Percentiles rank a stretch among this genome's conserved stretches.
Conservation (phyloP, 129 eudicot genomes). For the Lactuca saligna region DNA sequence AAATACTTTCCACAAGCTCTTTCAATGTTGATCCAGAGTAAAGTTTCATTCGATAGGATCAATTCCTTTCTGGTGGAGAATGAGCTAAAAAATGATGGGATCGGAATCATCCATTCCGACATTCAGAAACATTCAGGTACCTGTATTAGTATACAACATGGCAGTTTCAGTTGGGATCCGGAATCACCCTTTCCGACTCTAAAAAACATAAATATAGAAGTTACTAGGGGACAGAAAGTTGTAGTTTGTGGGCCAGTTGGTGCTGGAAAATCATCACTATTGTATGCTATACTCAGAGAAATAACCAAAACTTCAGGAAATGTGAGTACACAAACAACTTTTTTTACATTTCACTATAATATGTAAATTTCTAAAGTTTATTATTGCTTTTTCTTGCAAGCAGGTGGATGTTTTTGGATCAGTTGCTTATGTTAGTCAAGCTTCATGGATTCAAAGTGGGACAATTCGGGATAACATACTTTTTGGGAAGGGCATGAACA, state of each 20-base stretch:
- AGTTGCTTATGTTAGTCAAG: constrained; percentile 71
- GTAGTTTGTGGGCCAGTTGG: constrained; percentile 78
- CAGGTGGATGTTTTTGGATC: constrained; percentile 61
- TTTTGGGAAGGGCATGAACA: constrained; percentile 60
- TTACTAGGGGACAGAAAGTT: constrained; percentile 38
- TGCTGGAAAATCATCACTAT: constrained; percentile 67
- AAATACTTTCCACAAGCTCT: constrained; percentile 57
- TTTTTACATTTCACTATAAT: not conserved
- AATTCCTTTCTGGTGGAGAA: constrained; percentile 49
- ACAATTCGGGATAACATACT: constrained; percentile 69
- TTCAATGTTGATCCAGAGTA: constrained; percentile 49
- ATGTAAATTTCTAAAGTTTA: constrained; percentile 2
- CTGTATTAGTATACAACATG: constrained; percentile 32
- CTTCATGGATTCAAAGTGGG: constrained; percentile 75
- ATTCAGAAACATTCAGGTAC: constrained; percentile 14
- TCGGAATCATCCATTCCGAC: not conserved
- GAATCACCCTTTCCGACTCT: constrained; percentile 36
- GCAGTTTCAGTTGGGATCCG: constrained; percentile 68
- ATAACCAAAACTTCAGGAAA: constrained; percentile 51
- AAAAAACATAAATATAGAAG: constrained; percentile 37
- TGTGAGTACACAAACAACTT: constrained; percentile 33
- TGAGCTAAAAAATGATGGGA: constrained; percentile 43
- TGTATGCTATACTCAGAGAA: constrained; percentile 53
- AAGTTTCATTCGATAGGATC: constrained; percentile 61
- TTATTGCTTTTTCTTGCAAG: constrained; percentile 4